phyloP scores from a whole-genome alignment of 495 filamentous ascomycete species.

The Glonium stellatum region DNA sequence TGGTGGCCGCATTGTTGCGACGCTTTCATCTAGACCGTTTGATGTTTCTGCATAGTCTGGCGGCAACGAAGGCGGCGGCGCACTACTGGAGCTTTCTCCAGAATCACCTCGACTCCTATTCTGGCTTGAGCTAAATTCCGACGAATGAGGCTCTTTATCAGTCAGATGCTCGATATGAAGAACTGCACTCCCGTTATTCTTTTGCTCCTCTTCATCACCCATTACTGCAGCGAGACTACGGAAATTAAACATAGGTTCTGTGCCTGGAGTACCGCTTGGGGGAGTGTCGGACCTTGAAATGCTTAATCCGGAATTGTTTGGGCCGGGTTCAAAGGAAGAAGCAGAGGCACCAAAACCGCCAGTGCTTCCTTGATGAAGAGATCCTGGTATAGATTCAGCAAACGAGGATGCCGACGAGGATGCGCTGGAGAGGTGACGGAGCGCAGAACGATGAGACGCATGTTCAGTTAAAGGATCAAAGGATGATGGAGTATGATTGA shows the following conservation, averaged over 20 bases:
- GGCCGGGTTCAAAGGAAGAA: conserved; percentile 41
- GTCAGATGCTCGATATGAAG: conserved; percentile 27
- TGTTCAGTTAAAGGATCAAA: conserved; percentile 30
- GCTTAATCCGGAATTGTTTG: conserved; percentile 35
- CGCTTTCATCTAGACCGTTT: conserved; percentile 13
- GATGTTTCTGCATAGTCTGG: conserved; percentile 2
- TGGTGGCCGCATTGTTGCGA: conserved; percentile 21
- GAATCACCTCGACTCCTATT: conserved; percentile 14
- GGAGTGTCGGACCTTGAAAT: conserved; percentile 26
- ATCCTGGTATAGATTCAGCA: conserved; percentile 54
- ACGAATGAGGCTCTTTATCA: neutral
- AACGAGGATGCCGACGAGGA: conserved; percentile 74
- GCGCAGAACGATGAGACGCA: conserved; percentile 53
- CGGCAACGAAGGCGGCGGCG: conserved; percentile 19
- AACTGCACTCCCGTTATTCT: conserved; percentile 22
- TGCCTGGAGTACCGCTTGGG: conserved; percentile 35
- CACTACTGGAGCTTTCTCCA: conserved; percentile 22
- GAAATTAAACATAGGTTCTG: conserved; percentile 87
- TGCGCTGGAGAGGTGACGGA: conserved; percentile 73
- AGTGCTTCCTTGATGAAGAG: conserved; percentile 40
- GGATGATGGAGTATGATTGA: conserved; percentile 6
- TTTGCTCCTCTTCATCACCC: conserved; percentile 54
- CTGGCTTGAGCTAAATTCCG: conserved; percentile 5
- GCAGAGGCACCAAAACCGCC: conserved; percentile 20
- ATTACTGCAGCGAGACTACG: conserved; percentile 81